Evolutionary conservation across 805 yeast species (phyloP).

Genomic region (Candida ficus): DNA sequence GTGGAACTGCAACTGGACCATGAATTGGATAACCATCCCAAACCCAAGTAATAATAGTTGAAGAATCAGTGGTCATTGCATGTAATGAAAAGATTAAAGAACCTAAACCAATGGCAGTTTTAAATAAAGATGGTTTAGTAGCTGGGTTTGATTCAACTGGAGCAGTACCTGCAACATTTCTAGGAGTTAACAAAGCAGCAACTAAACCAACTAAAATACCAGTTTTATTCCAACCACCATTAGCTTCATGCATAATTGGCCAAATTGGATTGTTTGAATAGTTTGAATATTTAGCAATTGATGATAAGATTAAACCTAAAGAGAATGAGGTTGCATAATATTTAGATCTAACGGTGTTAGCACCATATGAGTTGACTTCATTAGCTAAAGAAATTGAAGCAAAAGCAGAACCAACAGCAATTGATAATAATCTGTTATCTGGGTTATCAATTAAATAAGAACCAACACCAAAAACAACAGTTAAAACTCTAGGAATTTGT

Average conservation of each 20-base stretch:
- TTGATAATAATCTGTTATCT: slow-evolving; percentile 56
- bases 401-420: slow-evolving; percentile 63
- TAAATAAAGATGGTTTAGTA: slow-evolving; percentile 37
- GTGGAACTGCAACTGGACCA: slow-evolving; percentile 86
- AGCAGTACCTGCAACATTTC: slow-evolving; percentile 6
- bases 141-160: slow-evolving; percentile 1
- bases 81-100: slow-evolving; percentile 65
- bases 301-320: slow-evolving; percentile 68
- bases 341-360: slow-evolving; percentile 18
- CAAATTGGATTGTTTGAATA: slow-evolving; percentile 92
- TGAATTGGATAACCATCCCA: slow-evolving; percentile 92
- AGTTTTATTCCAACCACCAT: slow-evolving; percentile 79
- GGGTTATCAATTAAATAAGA: slow-evolving; percentile 69
- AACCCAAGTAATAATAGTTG: slow-evolving; percentile 87
- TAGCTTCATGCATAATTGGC: slow-evolving; percentile 84
- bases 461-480: slow-evolving; percentile 67
- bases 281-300: slow-evolving; percentile 67
- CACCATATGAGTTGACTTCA: slow-evolving; percentile 25
- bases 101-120: slow-evolving; percentile 69
- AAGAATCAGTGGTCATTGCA: slow-evolving; percentile 76
- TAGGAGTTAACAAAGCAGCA: slow-evolving; percentile 60
- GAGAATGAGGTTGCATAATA: slow-evolving; percentile 47
- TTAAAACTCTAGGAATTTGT: slow-evolving; percentile 45
- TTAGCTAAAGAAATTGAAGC: slow-evolving; percentile 50
- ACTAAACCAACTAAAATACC: slow-evolving; percentile 62